A percentile compares a stretch with the other conserved stretches of the same genome.
Conservation (phyloP, 768 basidiomycete genomes). For the Leccinum subgranulosum region DNA sequence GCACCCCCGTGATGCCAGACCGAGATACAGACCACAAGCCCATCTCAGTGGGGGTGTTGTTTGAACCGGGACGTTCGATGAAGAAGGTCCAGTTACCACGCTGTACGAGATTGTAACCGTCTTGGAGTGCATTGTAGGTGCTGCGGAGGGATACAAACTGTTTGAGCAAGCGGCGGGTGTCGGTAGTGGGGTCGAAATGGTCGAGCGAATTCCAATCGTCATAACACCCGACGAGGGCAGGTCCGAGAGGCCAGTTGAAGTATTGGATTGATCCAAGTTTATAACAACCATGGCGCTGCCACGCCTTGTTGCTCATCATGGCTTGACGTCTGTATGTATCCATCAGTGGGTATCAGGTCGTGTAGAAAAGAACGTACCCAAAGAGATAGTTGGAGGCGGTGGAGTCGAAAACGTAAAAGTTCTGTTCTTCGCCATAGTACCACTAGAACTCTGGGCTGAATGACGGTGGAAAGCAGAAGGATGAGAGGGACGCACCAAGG, state of each 20-base stretch:
- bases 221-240: constrained; percentile 74
- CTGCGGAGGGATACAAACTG: constrained; percentile 71
- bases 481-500: constrained; percentile 49
- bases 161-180: constrained; percentile 67
- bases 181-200: constrained; percentile 89
- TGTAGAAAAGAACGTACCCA: constrained; percentile 46
- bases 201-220: constrained; percentile 93
- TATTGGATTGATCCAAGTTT: constrained; percentile 86
- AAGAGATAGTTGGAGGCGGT: constrained; percentile 91
- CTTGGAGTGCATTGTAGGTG: constrained; percentile 72
- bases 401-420: constrained; percentile 83
- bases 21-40: constrained; percentile 85
- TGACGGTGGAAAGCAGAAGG: background rate
- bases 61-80: constrained; percentile 83
- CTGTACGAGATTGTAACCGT: constrained; percentile 83
- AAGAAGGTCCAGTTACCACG: constrained; percentile 81
- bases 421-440: constrained; percentile 93
- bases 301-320: constrained; percentile 80
- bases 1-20: constrained; percentile 53
- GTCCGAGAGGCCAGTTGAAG: constrained; percentile 88
- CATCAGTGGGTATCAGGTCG: constrained; percentile 1
- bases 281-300: constrained; percentile 95
- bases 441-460: constrained; percentile 36
- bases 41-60: constrained; percentile 75
- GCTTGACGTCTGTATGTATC: constrained; percentile 72